A percentile compares a stretch with the other conserved stretches of the same genome.
phyloP scores from a whole-genome alignment of 2,329 filamentous ascomycete species.

The Phaeosphaeria sp. region DNA sequence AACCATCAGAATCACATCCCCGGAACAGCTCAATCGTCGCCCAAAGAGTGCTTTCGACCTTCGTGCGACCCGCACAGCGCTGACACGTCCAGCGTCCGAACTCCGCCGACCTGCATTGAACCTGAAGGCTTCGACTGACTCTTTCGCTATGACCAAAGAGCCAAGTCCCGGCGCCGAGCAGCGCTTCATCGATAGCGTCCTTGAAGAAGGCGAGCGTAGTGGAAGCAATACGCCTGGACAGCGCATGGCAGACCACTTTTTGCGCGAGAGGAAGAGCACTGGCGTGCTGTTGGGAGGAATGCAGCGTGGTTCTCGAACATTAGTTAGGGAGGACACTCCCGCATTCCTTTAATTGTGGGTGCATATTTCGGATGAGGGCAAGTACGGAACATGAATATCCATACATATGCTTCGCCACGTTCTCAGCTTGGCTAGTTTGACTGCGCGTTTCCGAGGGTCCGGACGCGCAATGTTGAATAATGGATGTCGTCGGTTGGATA shows the following conservation, averaged over 20 bases:
- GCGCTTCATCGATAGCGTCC: conserved; percentile 16
- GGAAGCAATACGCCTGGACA: conserved; percentile 39
- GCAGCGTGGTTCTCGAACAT: background rate
- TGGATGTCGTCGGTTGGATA: background rate
- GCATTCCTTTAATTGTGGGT: conserved; percentile 23
- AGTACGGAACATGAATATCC: background rate
- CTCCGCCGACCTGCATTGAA: conserved; percentile 8
- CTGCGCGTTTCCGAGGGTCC: no score
- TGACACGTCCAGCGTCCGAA: conserved; percentile 11
- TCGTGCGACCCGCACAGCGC: conserved; percentile 11
- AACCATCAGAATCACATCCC: conserved; percentile 23
- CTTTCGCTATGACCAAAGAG: conserved; percentile 23
- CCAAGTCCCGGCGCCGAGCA: conserved; percentile 16
- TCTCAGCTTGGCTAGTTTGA: background rate
- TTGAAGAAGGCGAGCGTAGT: conserved; percentile 9
- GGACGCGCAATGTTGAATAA: background rate
- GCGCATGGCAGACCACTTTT: conserved; percentile 39
- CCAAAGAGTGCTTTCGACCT: conserved; percentile 46
- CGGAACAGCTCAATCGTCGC: conserved; percentile 27
- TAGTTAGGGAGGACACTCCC: conserved; percentile 31
- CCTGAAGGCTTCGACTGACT: conserved; percentile 16
- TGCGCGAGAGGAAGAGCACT: conserved; percentile 27
- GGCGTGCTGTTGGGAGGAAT: background rate
- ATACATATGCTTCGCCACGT: background rate
- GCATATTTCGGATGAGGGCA: background rate